A percentile compares a stretch with the other conserved stretches of the same genome.
Evolutionary conservation across 2,329 filamentous ascomycete genomes (phyloP).

Genomic region (Tolypocladium tropicale): DNA sequence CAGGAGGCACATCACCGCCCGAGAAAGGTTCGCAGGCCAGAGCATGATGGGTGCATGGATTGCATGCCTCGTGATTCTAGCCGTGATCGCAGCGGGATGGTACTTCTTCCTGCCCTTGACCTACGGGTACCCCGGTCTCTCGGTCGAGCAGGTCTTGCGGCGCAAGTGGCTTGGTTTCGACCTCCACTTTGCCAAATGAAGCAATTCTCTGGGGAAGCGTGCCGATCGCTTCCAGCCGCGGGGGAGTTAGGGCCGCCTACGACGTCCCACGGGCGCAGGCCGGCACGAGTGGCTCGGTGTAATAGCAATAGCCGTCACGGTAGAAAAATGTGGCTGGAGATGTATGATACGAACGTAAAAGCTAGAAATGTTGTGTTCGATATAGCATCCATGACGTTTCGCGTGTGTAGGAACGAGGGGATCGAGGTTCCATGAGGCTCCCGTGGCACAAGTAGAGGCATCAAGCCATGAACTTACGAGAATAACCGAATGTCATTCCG

Average conservation of each 20-base stretch:
- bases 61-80: conserved; percentile 60
- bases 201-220: background rate
- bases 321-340: background rate
- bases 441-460: background rate
- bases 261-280: background rate
- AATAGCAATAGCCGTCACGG: background rate
- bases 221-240: background rate
- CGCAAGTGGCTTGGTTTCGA: conserved; percentile 97
- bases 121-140: conserved; percentile 85
- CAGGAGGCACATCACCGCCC: conserved; percentile 62
- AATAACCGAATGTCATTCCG: background rate
- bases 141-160: conserved; percentile 63
- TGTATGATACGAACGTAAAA: background rate
- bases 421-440: background rate
- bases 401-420: background rate
- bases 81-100: conserved; percentile 64
- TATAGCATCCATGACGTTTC: background rate
- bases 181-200: conserved; percentile 94
- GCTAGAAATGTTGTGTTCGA: background rate
- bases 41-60: conserved; percentile 73
- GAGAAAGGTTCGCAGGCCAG: conserved; percentile 70
- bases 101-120: conserved; percentile 92
- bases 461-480: background rate
- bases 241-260: background rate
- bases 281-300: background rate